Evolutionary conservation across 2,329 filamentous ascomycete genomes (phyloP), one percentile per base, ranked within the genome.

Genomic region (Cytospora piceae): DNA sequence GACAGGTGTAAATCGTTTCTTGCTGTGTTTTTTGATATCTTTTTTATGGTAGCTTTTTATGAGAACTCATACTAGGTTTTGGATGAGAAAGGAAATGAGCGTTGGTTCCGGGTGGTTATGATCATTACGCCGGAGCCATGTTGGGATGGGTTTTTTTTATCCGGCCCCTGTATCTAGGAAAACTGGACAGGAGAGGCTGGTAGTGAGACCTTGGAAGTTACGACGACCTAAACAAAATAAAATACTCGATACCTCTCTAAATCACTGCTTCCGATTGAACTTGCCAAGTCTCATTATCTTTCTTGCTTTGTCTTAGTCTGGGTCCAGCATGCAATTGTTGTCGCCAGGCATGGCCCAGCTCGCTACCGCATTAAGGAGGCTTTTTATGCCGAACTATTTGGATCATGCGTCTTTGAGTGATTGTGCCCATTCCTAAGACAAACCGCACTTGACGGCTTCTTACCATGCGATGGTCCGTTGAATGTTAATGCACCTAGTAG

Each of bases 1-100:
- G 85, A 75, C 85, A 93, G 81, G 81, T 94, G 80, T 96, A 91
- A 87, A 75, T 29, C 60, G 12, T 54, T n/a, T n/a, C 22, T 37
- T 17, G 11, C 34, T 14, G 34, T 12, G 11, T 2, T 46, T 24
- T 49, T n/a, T 49, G 0, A 6, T 22, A 8, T 22, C 11, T 49
- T 49, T 49, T 49, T 32, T 29, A 20, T 17, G 37, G 15, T 15
- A 56, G 42, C 52, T 62, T 51, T 20, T 20, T 51, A 29, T 34
- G n/a, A 14, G 34, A 42, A 42, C 24, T 31, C 31, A 17, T 42
- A 20, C 20, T 34, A 34, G 34, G 20, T 20, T 37, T 58, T 58
- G 32, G 42, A 61, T 22, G 27, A 32, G 31, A 51, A 37, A 32
- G 46, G 32, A 39, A 27, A 58, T 53, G 58, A 61, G 57, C 42